A percentile compares a stretch with the other conserved stretches of the same genome.
Conservation (phyloP, 139 green algal species). For the Coelastrella sp. region DNA sequence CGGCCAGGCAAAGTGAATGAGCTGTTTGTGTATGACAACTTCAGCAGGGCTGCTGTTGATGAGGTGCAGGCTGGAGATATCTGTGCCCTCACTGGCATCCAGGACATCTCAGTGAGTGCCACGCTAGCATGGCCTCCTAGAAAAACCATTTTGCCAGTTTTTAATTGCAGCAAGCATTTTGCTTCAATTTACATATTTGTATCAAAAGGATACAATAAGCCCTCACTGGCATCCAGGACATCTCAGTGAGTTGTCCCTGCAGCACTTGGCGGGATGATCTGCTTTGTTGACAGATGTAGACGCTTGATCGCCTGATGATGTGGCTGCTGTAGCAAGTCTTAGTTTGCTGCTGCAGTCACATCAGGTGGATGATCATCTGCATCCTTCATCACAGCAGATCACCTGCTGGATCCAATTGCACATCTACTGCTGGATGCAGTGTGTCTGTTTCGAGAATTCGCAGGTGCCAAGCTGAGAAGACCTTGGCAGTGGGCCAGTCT, state of each 20-base stretch:
- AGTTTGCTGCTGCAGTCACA: too few relatives aligned
- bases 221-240: slow-evolving; percentile 78
- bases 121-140: too few relatives aligned
- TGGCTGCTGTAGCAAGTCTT: too few relatives aligned
- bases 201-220: slow-evolving; percentile 44
- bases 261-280: background rate
- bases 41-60: slow-evolving; percentile 71
- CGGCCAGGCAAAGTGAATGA: slow-evolving; percentile 84
- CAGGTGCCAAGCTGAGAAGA: too few relatives aligned
- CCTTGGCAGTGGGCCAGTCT: too few relatives aligned
- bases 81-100: slow-evolving; percentile 82
- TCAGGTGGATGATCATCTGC: too few relatives aligned
- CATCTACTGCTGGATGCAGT: background rate
- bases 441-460: background rate
- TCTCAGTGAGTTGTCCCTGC: too few relatives aligned
- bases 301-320: background rate
- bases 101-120: slow-evolving; percentile 62
- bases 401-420: too few relatives aligned
- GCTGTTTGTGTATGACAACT: slow-evolving; percentile 99
- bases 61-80: slow-evolving; percentile 95
- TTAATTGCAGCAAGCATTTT: too few relatives aligned
- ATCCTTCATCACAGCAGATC: too few relatives aligned
- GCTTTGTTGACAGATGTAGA: background rate
- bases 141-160: too few relatives aligned
- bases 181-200: too few relatives aligned